Conservation (phyloP, 805 yeast genomes). For the Metschnikowia amazonensis region DNA sequence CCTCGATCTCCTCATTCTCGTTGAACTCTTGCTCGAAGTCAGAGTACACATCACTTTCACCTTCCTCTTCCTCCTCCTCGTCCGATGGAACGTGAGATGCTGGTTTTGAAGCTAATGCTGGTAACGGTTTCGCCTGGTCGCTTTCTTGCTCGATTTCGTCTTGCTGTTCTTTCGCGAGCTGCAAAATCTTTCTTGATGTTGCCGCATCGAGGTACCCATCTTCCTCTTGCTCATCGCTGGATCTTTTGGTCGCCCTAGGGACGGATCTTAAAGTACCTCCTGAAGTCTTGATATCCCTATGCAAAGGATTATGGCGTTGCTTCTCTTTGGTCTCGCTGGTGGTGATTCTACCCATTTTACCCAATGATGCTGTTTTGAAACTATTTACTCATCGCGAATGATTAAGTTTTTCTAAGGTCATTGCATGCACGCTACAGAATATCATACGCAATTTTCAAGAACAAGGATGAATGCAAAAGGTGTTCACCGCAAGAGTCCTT, state of each 20-base stretch:
- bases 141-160: slow-evolving; percentile 67
- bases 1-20: slow-evolving; percentile 59
- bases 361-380: not conserved
- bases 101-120: slow-evolving; percentile 12
- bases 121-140: not conserved
- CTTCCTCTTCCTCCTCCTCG: slow-evolving; percentile 37
- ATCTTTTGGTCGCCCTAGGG: slow-evolving; percentile 27
- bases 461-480: slow-evolving; percentile 47
- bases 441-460: slow-evolving; percentile 36
- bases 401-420: not conserved
- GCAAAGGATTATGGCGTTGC: slow-evolving; percentile 77
- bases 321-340: slow-evolving; percentile 49
- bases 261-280: slow-evolving; percentile 61
- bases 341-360: slow-evolving; percentile 61
- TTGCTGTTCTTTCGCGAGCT: slow-evolving; percentile 89
- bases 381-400: slow-evolving; percentile 10
- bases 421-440: slow-evolving; percentile 3
- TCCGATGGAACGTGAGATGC: slow-evolving; percentile 25
- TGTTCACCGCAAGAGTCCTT: slow-evolving; percentile 81
- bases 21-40: slow-evolving; percentile 44
- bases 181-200: slow-evolving; percentile 78
- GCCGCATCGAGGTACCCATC: slow-evolving; percentile 75
- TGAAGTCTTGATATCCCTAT: slow-evolving; percentile 70
- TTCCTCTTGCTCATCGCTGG: slow-evolving; percentile 42
- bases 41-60: slow-evolving; percentile 50